Evolutionary conservation across 2,329 filamentous ascomycete genomes (phyloP).

Genomic region (Colletotrichum higginsianum): DNA sequence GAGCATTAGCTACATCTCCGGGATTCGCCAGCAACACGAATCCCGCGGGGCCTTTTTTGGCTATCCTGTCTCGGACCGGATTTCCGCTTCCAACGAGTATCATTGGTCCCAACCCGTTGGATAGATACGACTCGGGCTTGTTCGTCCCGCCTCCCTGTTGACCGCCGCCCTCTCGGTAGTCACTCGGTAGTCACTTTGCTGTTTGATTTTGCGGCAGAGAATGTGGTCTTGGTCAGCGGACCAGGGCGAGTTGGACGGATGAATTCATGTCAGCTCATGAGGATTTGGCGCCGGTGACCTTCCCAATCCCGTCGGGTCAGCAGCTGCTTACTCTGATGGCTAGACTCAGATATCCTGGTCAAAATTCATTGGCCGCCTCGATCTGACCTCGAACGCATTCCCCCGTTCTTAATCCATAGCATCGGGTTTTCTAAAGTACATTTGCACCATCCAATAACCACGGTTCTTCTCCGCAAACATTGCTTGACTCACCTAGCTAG

Average conservation of each 20-base stretch:
- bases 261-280: not conserved
- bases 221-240: not conserved
- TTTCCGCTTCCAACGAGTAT: not conserved
- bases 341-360: no score
- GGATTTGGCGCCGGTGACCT: not conserved
- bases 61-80: no score
- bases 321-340: not conserved
- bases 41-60: not conserved
- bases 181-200: not conserved
- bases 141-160: not conserved
- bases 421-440: no score
- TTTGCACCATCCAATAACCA: not conserved
- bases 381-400: no score
- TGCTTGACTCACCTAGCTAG: no score
- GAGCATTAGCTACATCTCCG: not conserved
- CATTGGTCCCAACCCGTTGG: not conserved
- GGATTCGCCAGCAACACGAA: constrained; percentile 2
- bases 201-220: not conserved
- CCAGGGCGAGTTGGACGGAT: not conserved
- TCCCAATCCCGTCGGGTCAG: constrained; percentile 2
- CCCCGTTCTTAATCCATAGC: no score
- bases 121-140: not conserved
- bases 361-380: no score
- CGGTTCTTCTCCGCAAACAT: no score
- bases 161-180: not conserved